Evolutionary conservation across 1,284 basidiomycete genomes (phyloP).

Genomic region (Fistulina hepatica): DNA sequence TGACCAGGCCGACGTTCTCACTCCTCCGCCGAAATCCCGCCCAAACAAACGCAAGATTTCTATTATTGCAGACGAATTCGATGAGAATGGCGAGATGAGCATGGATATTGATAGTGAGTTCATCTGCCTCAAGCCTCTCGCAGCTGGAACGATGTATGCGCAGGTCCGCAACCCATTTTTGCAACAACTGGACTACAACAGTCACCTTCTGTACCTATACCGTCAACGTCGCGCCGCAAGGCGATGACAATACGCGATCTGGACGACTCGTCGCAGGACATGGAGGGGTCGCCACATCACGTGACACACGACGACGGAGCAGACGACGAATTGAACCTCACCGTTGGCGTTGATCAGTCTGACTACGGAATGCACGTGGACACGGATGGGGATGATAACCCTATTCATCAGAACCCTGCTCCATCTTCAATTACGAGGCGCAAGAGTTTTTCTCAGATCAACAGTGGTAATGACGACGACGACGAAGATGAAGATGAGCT

Average conservation of each 20-base stretch:
- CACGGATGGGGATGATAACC: slow-evolving; percentile 11
- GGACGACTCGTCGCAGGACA: too few species aligned
- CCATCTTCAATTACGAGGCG: slow-evolving; percentile 24
- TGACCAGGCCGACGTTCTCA: slow-evolving; percentile 52
- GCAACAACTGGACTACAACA: slow-evolving; percentile 30
- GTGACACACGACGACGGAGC: slow-evolving; percentile 38
- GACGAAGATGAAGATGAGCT: slow-evolving; percentile 26
- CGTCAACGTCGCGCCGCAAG: neutral
- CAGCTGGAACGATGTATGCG: slow-evolving; percentile 16
- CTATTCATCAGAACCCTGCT: too few species aligned
- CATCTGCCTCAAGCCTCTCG: slow-evolving; percentile 7
- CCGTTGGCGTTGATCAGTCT: slow-evolving; percentile 22
- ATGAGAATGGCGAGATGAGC: slow-evolving; percentile 58
- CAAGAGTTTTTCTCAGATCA: slow-evolving; percentile 37
- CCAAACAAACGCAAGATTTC: slow-evolving; percentile 35
- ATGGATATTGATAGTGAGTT: slow-evolving; percentile 59
- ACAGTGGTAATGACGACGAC: slow-evolving; percentile 34
- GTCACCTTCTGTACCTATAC: neutral
- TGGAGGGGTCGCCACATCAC: too few species aligned
- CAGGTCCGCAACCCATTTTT: slow-evolving; percentile 46
- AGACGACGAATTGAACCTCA: slow-evolving; percentile 23
- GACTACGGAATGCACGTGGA: slow-evolving; percentile 20
- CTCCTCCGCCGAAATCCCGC: slow-evolving; percentile 35
- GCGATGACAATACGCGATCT: slow-evolving; percentile 22
- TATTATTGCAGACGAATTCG: slow-evolving; percentile 28